Evolutionary conservation across 495 filamentous ascomycete genomes (phyloP).

Genomic region (Platismatia glauca): DNA sequence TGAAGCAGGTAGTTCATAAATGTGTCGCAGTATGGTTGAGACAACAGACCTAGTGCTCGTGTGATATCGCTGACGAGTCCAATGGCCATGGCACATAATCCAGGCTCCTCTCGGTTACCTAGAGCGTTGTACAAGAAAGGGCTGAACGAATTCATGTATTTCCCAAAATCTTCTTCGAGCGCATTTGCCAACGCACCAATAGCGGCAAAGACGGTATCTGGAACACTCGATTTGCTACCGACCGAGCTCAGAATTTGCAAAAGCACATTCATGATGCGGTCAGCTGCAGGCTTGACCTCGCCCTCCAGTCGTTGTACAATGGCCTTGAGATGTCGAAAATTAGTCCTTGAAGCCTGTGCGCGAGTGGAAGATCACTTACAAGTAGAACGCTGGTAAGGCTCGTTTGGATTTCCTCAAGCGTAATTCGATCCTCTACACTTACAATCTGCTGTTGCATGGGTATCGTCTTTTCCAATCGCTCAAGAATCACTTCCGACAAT

Average conservation of each 20-base stretch:
- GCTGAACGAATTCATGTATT: constrained; percentile 92
- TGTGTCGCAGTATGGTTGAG: constrained; percentile 86
- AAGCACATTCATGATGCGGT: constrained; percentile 84
- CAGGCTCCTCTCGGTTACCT: constrained; percentile 88
- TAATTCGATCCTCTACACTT: constrained; percentile 89
- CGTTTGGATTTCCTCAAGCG: constrained; percentile 94
- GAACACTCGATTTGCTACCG: constrained; percentile 82
- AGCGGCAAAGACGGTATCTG: constrained; percentile 83
- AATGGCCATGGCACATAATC: constrained; percentile 93
- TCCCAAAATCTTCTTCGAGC: constrained; percentile 82
- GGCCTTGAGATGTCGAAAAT: constrained; percentile 29
- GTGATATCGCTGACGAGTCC: constrained; percentile 93
- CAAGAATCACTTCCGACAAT: constrained; percentile 73
- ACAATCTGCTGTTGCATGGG: constrained; percentile 90
- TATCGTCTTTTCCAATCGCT: constrained; percentile 83
- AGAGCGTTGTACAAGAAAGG: constrained; percentile 89
- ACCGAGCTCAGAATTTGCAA: constrained; percentile 71
- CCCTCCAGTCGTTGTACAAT: constrained; percentile 87
- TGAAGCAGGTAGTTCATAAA: constrained; percentile 96
- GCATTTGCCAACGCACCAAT: constrained; percentile 79
- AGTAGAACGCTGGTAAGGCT: constrained; percentile 84
- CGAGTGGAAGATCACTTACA: constrained; percentile 27
- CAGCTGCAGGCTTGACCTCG: constrained; percentile 82
- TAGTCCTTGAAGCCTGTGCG: not conserved
- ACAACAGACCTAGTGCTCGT: constrained; percentile 76